phyloP scores from a whole-genome alignment of 176 grass and related monocot species.

The Triticum timopheevii region DNA sequence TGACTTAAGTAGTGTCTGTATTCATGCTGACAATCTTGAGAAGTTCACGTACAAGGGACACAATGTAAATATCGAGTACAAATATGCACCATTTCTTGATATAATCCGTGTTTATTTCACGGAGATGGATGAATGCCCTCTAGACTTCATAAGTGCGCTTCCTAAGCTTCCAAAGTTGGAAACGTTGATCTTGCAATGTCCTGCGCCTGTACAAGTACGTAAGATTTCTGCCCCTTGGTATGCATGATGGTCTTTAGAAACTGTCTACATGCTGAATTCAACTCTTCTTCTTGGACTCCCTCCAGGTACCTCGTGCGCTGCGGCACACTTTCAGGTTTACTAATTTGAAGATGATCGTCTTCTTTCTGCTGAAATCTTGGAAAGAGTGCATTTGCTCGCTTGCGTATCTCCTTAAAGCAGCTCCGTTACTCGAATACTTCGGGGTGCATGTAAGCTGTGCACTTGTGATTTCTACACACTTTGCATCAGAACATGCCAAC shows the following conservation, averaged over 20 bases:
- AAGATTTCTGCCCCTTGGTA: not conserved
- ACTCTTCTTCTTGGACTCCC: not conserved
- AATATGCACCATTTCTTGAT: not conserved
- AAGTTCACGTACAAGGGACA: not conserved
- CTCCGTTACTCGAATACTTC: not conserved
- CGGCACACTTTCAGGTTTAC: not conserved
- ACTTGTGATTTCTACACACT: not conserved
- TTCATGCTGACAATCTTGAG: conserved; percentile 13
- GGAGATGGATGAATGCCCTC: not conserved
- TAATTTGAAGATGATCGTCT: not conserved
- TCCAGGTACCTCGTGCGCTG: not conserved
- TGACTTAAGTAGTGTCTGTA: not conserved
- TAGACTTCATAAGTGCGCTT: not conserved
- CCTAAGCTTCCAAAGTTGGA: not conserved
- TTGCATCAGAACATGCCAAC: not conserved
- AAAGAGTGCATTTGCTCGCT: not conserved
- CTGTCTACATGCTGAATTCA: not conserved
- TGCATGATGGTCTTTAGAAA: not conserved
- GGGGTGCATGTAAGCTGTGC: not conserved
- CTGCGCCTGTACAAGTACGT: conserved; percentile 1
- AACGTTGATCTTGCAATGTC: not conserved
- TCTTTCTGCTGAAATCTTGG: conserved; percentile 22
- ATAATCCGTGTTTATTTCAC: not conserved
- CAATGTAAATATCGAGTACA: not conserved
- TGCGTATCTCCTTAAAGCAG: not conserved